Conservation (phyloP, 1,284 basidiomycete species). For the Mycena sp. region DNA sequence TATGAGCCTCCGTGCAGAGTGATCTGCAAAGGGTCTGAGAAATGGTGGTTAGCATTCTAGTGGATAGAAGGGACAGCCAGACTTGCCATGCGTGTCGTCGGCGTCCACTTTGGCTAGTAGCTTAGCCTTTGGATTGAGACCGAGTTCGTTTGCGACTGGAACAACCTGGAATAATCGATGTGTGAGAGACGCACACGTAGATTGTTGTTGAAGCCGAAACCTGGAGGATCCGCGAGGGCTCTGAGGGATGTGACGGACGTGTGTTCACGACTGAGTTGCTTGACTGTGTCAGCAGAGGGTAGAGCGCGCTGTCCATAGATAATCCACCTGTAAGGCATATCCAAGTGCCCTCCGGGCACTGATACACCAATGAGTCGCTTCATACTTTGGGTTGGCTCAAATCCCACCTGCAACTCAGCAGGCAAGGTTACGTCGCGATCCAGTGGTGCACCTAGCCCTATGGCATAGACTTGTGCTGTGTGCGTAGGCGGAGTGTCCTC, state of each 20-base stretch:
- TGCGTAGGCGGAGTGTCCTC: slow-evolving; percentile 43
- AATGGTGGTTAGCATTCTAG: not conserved
- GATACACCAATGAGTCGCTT: not conserved
- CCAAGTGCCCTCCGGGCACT: slow-evolving; percentile 43
- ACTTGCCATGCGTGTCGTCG: slow-evolving; percentile 19
- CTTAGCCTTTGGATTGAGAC: slow-evolving; percentile 33
- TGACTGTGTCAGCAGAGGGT: no score
- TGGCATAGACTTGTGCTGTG: slow-evolving; percentile 37
- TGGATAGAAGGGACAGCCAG: not conserved
- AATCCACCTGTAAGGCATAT: slow-evolving; percentile 38
- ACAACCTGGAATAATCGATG: slow-evolving; percentile 33
- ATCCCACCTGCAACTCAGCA: slow-evolving; percentile 37
- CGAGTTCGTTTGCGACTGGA: slow-evolving; percentile 46
- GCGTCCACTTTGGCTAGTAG: slow-evolving; percentile 29
- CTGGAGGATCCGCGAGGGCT: slow-evolving; percentile 50
- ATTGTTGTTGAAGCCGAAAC: slow-evolving; percentile 22
- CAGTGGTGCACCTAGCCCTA: slow-evolving; percentile 34
- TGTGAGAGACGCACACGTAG: not conserved
- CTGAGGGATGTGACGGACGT: slow-evolving; percentile 47
- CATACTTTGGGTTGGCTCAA: not conserved
- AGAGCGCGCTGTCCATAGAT: no score
- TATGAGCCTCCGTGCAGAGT: slow-evolving; percentile 53
- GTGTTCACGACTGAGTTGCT: slow-evolving; percentile 45
- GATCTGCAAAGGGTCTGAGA: slow-evolving; percentile 47
- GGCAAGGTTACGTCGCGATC: slow-evolving; percentile 39